Percentiles rank a stretch among this genome's conserved stretches.
Conservation (phyloP, 768 basidiomycete genomes). For the Lentinula detonsa region DNA sequence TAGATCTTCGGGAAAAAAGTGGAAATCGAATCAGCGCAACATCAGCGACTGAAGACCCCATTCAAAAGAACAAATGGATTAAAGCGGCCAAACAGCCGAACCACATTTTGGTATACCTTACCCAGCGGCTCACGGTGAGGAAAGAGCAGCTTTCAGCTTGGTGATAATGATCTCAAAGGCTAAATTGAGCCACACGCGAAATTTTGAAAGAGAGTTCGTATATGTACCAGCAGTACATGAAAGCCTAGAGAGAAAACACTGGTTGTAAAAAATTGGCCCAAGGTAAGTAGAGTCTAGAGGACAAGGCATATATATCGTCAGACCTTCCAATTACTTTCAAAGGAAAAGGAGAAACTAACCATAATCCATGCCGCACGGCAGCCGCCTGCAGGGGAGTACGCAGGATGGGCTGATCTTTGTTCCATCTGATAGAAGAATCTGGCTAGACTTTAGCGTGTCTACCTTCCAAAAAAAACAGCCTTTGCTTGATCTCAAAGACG, state of each 20-base stretch:
- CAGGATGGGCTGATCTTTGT: neutral
- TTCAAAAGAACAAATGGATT: neutral
- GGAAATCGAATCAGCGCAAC: neutral
- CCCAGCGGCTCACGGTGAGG: neutral
- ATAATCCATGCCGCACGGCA: too few relatives aligned
- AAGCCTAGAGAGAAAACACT: too few relatives aligned
- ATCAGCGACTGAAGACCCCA: neutral
- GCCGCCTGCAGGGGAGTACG: neutral
- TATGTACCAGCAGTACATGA: neutral
- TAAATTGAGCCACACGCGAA: neutral
- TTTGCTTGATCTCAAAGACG: too few relatives aligned
- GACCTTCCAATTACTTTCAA: too few relatives aligned
- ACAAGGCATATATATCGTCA: too few relatives aligned
- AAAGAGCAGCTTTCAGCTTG: neutral
- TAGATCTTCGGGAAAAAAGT: neutral
- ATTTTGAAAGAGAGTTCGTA: neutral
- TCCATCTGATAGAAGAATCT: neutral
- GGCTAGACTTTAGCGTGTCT: neutral
- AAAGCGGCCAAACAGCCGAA: neutral
- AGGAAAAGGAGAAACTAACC: too few relatives aligned
- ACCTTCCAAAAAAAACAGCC: neutral
- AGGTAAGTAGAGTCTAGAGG: too few relatives aligned
- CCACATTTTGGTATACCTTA: neutral
- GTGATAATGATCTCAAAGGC: neutral
- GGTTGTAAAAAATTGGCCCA: too few relatives aligned